A percentile compares a stretch with the other conserved stretches of the same genome.
Evolutionary conservation across 2,329 filamentous ascomycete genomes (phyloP).

Genomic region (Chlorencoelia australis): DNA sequence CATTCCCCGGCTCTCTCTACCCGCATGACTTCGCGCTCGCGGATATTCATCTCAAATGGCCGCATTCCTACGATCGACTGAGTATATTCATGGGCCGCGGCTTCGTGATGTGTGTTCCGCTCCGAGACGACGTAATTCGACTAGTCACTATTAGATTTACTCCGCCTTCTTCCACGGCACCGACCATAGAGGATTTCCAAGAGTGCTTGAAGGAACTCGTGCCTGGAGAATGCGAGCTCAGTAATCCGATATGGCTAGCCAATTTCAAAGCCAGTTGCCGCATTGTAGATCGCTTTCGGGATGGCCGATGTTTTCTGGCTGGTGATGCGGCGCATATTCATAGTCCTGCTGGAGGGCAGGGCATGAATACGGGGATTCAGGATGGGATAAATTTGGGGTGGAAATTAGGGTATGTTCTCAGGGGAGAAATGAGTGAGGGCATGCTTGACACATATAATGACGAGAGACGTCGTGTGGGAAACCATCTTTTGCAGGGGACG

Average conservation of each 20-base stretch:
- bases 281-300: conserved; percentile 33
- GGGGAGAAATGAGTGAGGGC: conserved; percentile 26
- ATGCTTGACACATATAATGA: conserved; percentile 38
- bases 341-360: conserved; percentile 29
- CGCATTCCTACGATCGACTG: conserved; percentile 2
- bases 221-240: conserved; percentile 14
- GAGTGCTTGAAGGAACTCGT: conserved; percentile 23
- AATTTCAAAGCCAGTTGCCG: conserved; percentile 37
- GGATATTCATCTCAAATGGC: conserved; percentile 29
- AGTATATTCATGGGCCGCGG: conserved; percentile 26
- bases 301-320: conserved; percentile 29
- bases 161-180: conserved; percentile 11
- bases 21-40: conserved; percentile 35
- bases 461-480: conserved; percentile 38
- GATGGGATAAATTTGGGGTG: conserved; percentile 29
- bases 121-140: conserved; percentile 22
- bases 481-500: conserved; percentile 32
- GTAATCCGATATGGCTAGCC: conserved; percentile 31
- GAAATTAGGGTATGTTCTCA: conserved; percentile 25
- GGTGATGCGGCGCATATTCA: conserved; percentile 31
- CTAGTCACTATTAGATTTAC: conserved; percentile 20
- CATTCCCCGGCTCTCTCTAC: conserved; percentile 34
- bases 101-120: conserved; percentile 30
- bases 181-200: conserved; percentile 28
- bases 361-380: conserved; percentile 30